phyloP scores from a whole-genome alignment of 306 rosid genomes.

The Lathyrus tuberosus region DNA sequence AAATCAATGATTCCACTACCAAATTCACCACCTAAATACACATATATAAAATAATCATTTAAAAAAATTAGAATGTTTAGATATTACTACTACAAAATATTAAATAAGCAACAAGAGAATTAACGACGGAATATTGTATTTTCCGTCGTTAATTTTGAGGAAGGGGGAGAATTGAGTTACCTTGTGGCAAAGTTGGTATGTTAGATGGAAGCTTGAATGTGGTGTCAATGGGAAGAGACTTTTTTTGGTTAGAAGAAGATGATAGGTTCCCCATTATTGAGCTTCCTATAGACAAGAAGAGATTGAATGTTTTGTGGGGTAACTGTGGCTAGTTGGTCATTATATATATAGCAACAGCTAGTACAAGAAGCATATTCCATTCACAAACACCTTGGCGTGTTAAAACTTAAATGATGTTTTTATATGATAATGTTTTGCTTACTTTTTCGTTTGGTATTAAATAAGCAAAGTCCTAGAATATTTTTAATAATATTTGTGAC shows the following conservation, averaged over 20 bases:
- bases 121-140: background rate
- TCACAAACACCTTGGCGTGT: conserved; percentile 4
- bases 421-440: background rate
- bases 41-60: background rate
- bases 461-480: background rate
- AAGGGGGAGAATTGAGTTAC: conserved; percentile 15
- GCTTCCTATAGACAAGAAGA: conserved; percentile 15
- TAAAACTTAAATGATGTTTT: background rate
- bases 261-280: conserved; percentile 39
- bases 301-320: conserved; percentile 22
- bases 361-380: conserved; percentile 31
- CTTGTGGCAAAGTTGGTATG: conserved; percentile 46
- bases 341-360: conserved; percentile 32
- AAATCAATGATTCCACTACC: conserved; percentile 39
- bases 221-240: conserved; percentile 38
- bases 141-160: background rate
- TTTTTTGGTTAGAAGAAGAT: conserved; percentile 25
- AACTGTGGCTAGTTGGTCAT: conserved; percentile 3
- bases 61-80: background rate
- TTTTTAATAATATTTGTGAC: background rate
- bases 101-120: background rate
- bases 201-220: conserved; percentile 39
- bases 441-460: background rate
- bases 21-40: conserved; percentile 41
- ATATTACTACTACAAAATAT: background rate